Percentiles rank a stretch among this genome's conserved stretches.
Evolutionary conservation across 345 rosid species (phyloP).

Genomic region (Melastoma malabathricum): DNA sequence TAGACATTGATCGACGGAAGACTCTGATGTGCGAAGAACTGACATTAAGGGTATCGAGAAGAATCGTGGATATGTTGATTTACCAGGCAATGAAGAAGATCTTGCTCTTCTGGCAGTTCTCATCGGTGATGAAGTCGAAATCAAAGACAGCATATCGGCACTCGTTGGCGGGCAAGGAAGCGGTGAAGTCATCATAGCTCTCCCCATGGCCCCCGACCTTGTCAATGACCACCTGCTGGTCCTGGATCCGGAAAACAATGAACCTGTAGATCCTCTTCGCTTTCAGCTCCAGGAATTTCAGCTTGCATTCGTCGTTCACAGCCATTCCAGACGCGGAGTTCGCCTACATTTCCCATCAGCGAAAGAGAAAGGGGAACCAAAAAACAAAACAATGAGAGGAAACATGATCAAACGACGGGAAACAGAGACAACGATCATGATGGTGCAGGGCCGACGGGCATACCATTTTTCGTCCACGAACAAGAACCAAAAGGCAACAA

Average conservation of each 20-base stretch:
- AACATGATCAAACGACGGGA: no score
- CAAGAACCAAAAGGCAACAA: no score
- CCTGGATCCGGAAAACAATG: conserved; percentile 73
- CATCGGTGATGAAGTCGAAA: conserved; percentile 66
- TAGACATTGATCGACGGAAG: no score
- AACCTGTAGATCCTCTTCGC: conserved; percentile 72
- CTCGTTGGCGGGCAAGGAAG: conserved; percentile 64
- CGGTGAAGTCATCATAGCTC: conserved; percentile 61
- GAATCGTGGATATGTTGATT: background rate
- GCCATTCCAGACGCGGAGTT: conserved; percentile 96
- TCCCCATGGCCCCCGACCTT: conserved; percentile 60
- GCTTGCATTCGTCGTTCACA: conserved; percentile 81
- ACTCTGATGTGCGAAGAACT: no score
- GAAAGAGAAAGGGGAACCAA: no score
- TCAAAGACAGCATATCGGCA: conserved; percentile 93
- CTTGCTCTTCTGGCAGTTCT: conserved; percentile 97
- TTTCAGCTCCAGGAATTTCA: conserved; percentile 73
- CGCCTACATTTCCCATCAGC: conserved; percentile 26
- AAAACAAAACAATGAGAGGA: no score
- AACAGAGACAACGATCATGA: no score
- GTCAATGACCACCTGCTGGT: conserved; percentile 74
- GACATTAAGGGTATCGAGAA: no score
- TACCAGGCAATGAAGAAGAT: conserved; percentile 98
- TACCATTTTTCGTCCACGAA: no score
- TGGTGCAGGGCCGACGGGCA: no score